Percentiles rank a stretch among this genome's conserved stretches.
These are phyloP conservation scores for Daucus carota DNA, from an alignment of 129 eudicot species.

Conservation along the genomic window DH1_v3.0 NC_030381.2:35631501-35632000, in stretches of 20 bases:
- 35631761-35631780: not conserved
- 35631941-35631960: not conserved
- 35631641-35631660: constrained; percentile 74
- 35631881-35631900: constrained; percentile 42
- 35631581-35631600: not conserved
- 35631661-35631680: constrained; percentile 59
- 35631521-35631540: constrained; percentile 79
- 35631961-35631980: not conserved
- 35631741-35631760: not conserved
- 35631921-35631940: constrained; percentile 4
- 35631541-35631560: constrained; percentile 56
- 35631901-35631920: constrained; percentile 5
- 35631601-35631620: constrained; percentile 11
- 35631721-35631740: not conserved
- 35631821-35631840: constrained; percentile 77
- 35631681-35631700: constrained; percentile 82
- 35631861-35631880: constrained; percentile 53
- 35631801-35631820: constrained; percentile 70
- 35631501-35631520: constrained; percentile 67
- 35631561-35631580: not conserved
- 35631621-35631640: constrained; percentile 68
- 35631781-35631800: constrained; percentile 69
- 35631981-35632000: not conserved
- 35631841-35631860: constrained; percentile 52
- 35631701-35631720: constrained; percentile 56